Percentiles rank a stretch among this genome's conserved stretches.
Conservation (phyloP, 306 rosid species). For the Cucurbita moschata region DNA sequence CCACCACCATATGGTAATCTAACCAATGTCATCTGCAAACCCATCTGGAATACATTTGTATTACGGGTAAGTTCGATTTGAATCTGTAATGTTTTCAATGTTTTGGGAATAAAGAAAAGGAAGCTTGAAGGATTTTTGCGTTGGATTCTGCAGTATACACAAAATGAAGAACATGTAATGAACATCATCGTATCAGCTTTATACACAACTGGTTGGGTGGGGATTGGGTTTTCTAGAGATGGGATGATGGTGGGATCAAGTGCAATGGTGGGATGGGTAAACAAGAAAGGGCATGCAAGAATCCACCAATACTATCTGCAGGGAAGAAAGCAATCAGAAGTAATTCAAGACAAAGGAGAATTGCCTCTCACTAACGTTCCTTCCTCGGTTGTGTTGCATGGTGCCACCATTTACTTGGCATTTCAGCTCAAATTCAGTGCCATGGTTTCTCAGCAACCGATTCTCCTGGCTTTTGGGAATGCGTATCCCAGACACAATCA, state of each 20-base stretch:
- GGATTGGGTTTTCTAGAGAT: conserved; percentile 78
- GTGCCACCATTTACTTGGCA: conserved; percentile 75
- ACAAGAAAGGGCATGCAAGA: conserved; percentile 69
- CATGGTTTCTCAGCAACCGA: conserved; percentile 52
- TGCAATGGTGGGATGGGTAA: conserved; percentile 91
- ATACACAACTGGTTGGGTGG: conserved; percentile 94
- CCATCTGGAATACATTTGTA: conserved; percentile 78
- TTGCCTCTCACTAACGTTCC: conserved; percentile 76
- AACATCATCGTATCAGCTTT: conserved; percentile 71
- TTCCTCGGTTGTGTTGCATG: conserved; percentile 69
- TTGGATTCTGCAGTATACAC: conserved; percentile 47
- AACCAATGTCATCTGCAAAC: conserved; percentile 49
- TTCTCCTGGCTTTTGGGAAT: conserved; percentile 62
- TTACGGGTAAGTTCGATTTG: conserved; percentile 46
- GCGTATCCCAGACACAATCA: conserved; percentile 45
- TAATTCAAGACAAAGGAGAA: conserved; percentile 74
- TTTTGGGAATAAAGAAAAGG: too few species aligned
- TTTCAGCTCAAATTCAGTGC: conserved; percentile 56
- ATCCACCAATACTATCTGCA: conserved; percentile 71
- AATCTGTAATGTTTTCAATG: not conserved
- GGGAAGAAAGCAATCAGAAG: conserved; percentile 52
- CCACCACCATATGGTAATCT: conserved; percentile 76
- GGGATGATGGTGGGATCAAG: conserved; percentile 94
- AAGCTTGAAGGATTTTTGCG: not conserved
- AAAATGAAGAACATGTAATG: conserved; percentile 40